Evolutionary conservation across 768 basidiomycete genomes (phyloP).

Genomic region (Roridomyces roridus): DNA sequence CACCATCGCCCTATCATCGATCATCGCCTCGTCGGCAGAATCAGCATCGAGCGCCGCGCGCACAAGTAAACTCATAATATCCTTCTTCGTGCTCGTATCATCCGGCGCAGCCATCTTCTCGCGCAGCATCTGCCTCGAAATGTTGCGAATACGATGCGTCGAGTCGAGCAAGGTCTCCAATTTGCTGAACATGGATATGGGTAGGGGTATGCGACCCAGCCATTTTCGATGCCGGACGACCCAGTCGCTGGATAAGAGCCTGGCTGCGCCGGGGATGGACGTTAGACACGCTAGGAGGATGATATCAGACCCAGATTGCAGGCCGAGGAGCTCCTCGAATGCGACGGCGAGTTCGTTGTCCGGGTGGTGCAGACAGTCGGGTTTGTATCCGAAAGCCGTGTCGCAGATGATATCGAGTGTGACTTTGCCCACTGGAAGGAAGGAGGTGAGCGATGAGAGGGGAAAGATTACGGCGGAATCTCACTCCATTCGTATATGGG

Average conservation of each 20-base stretch:
- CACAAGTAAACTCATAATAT: slow-evolving; percentile 59
- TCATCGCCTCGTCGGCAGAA: slow-evolving; percentile 46
- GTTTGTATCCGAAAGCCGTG: slow-evolving; percentile 52
- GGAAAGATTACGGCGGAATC: slow-evolving; percentile 22
- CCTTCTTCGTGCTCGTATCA: slow-evolving; percentile 49
- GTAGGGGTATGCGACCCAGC: slow-evolving; percentile 21
- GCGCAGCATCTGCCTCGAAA: slow-evolving; percentile 46
- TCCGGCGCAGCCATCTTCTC: slow-evolving; percentile 43
- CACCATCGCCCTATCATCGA: slow-evolving; percentile 54
- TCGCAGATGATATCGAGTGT: slow-evolving; percentile 58
- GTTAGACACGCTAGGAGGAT: slow-evolving; percentile 37
- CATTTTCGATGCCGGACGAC: slow-evolving; percentile 43
- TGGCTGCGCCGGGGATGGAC: slow-evolving; percentile 32
- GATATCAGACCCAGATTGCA: slow-evolving; percentile 45
- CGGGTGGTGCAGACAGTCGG: slow-evolving; percentile 50
- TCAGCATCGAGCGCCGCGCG: slow-evolving; percentile 43
- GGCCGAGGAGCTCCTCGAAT: slow-evolving; percentile 45
- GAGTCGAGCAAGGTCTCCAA: slow-evolving; percentile 36
- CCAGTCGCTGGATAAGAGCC: slow-evolving; percentile 40
- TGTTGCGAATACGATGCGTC: slow-evolving; percentile 48
- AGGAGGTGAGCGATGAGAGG: not conserved
- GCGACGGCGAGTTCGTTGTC: slow-evolving; percentile 52
- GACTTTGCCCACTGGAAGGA: slow-evolving; percentile 52
- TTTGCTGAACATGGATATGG: no score
- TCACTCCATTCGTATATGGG: slow-evolving; percentile 51